A percentile compares a stretch with the other conserved stretches of the same genome.
These are phyloP conservation scores for Aspergillus cejpii DNA, from an alignment of 2,329 filamentous ascomycete species.

Conservation along the genomic window DNA sequence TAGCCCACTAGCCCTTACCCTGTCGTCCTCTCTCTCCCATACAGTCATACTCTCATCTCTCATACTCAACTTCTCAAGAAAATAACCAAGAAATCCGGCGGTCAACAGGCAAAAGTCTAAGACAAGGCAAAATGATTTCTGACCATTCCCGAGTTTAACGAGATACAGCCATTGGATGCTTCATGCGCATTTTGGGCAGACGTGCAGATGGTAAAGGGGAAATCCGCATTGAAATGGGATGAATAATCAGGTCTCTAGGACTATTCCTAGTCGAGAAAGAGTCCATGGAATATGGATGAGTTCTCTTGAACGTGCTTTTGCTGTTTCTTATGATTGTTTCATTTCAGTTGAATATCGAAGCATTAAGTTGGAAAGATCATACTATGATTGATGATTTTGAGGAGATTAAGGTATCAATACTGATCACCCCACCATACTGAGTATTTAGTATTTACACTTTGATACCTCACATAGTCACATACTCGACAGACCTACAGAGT, in stretches of 20 bases:
- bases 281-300: background rate
- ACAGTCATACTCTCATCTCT: background rate
- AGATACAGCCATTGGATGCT: constrained; percentile 31
- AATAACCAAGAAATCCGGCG: constrained; percentile 17
- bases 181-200: constrained; percentile 29
- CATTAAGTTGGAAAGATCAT: background rate
- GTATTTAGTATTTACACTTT: background rate
- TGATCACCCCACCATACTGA: background rate
- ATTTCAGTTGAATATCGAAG: too few relatives aligned
- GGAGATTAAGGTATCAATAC: background rate
- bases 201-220: constrained; percentile 22
- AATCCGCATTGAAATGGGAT: constrained; percentile 10
- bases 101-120: constrained; percentile 23
- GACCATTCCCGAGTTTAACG: constrained; percentile 26
- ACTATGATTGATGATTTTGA: background rate
- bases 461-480: too few relatives aligned
- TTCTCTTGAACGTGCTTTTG: background rate
- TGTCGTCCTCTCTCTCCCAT: too few relatives aligned
- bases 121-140: constrained; percentile 31
- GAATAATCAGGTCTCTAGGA: constrained; percentile 10
- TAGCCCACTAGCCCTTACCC: too few relatives aligned
- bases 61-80: background rate
- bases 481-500: too few relatives aligned
- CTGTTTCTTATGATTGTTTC: background rate
- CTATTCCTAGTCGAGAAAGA: background rate